Conservation (phyloP, 331 rosid genomes). For the Acacia concinna region DNA sequence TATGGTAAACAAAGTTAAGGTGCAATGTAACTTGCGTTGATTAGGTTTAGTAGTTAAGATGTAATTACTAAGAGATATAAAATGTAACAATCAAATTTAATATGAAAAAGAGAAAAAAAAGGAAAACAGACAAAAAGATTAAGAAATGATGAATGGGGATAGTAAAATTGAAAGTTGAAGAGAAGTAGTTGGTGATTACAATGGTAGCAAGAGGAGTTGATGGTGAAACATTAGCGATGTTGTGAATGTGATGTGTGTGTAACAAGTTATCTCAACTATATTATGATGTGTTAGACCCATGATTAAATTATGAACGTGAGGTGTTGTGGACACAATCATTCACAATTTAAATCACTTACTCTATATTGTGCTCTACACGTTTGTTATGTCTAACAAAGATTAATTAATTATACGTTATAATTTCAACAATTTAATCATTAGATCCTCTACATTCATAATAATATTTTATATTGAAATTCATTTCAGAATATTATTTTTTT, state of each 20-base stretch:
- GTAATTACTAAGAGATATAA: neutral
- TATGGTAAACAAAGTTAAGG: neutral
- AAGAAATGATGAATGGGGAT: slow-evolving; percentile 9
- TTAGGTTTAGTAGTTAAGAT: neutral
- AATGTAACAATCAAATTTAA: slow-evolving; percentile 34
- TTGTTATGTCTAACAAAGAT: neutral
- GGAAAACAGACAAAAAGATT: neutral
- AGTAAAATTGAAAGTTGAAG: slow-evolving; percentile 27
- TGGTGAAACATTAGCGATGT: slow-evolving; percentile 19
- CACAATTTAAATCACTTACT: neutral
- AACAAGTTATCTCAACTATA: neutral
- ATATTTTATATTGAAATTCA: neutral
- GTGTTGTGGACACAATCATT: neutral
- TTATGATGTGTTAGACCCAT: neutral
- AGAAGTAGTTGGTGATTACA: slow-evolving; percentile 24
- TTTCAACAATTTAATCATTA: neutral
- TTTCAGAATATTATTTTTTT: neutral
- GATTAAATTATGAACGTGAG: neutral
- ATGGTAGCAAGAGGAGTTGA: slow-evolving; percentile 29
- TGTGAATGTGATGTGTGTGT: neutral
- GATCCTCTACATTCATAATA: neutral
- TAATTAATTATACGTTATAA: neutral
- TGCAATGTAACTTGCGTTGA: slow-evolving; percentile 6
- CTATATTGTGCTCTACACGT: neutral
- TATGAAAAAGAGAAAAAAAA: neutral